These are phyloP conservation scores for Ophidiomyces ophidiicola DNA, from an alignment of 2,329 filamentous ascomycete genomes.

Conservation along the genomic window DNA sequence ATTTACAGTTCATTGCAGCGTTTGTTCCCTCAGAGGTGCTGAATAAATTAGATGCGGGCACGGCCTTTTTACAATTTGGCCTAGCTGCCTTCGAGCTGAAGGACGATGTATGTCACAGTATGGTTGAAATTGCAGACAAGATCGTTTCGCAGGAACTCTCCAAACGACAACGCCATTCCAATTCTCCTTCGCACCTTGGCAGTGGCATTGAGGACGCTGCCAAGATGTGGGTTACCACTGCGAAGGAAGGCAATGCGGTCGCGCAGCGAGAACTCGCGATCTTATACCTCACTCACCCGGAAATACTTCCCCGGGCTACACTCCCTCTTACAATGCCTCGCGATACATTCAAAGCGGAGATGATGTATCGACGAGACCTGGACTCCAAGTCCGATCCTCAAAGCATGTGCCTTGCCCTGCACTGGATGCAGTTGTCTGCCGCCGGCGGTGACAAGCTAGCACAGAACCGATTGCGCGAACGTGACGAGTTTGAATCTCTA, in stretches of 20 bases:
- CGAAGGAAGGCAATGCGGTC: constrained; percentile 77
- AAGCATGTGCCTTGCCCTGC: constrained; percentile 84
- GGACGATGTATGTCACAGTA: constrained; percentile 72
- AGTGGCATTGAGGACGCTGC: constrained; percentile 57
- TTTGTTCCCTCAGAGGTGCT: constrained; percentile 47
- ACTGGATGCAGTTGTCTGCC: constrained; percentile 92
- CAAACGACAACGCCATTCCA: constrained; percentile 24
- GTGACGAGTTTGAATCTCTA: constrained; percentile 50
- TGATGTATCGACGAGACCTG: constrained; percentile 55
- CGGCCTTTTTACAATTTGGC: constrained; percentile 82
- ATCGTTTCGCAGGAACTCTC: constrained; percentile 48
- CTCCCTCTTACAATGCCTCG: constrained; percentile 71
- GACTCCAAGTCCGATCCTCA: constrained; percentile 65
- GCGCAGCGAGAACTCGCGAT: constrained; percentile 88
- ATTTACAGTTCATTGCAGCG: constrained; percentile 59
- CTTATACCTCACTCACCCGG: constrained; percentile 83
- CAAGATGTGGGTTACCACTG: constrained; percentile 82
- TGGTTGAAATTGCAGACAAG: constrained; percentile 61
- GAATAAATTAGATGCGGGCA: constrained; percentile 49
- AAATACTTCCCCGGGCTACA: constrained; percentile 66
- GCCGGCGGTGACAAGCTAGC: constrained; percentile 78
- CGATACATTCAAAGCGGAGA: constrained; percentile 80
- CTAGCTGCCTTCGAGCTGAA: constrained; percentile 81
- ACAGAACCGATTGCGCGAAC: constrained; percentile 65
- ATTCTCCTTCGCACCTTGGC: constrained; percentile 21